A percentile compares a stretch with the other conserved stretches of the same genome.
These are phyloP conservation scores for Sporothrix inflata DNA, from an alignment of 2,329 filamentous ascomycete genomes.

Conservation along the genomic window DNA sequence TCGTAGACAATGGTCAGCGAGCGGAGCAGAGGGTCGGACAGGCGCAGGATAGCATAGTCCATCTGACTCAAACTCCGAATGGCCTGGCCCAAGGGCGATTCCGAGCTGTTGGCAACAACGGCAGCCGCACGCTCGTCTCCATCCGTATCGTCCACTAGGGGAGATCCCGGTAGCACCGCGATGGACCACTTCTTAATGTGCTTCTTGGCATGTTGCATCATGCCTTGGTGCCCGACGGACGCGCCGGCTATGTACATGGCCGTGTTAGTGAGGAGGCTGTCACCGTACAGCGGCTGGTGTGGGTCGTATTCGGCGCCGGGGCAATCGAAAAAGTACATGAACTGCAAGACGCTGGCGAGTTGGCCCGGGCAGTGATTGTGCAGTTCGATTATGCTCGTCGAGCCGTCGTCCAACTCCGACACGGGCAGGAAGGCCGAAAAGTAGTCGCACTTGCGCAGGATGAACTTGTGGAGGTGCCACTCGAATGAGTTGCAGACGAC, in stretches of 20 bases:
- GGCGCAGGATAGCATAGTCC: constrained; percentile 31
- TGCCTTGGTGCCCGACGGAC: constrained; percentile 34
- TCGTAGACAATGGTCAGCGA: constrained; percentile 37
- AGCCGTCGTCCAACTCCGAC: neutral
- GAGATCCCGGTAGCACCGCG: neutral
- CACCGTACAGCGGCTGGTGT: constrained; percentile 32
- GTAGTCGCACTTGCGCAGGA: constrained; percentile 29
- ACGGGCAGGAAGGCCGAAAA: constrained; percentile 19
- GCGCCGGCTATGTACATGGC: constrained; percentile 38
- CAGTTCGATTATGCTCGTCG: constrained; percentile 26
- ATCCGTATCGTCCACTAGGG: neutral
- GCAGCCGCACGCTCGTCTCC: neutral
- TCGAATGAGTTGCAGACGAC: constrained; percentile 20
- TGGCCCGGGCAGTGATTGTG: constrained; percentile 32
- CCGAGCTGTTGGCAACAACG: neutral
- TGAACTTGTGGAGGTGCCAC: constrained; percentile 30
- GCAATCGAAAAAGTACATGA: constrained; percentile 38
- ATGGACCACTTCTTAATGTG: constrained; percentile 46
- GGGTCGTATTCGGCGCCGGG: constrained; percentile 29
- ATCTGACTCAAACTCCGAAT: neutral
- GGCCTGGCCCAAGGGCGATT: neutral
- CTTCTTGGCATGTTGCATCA: constrained; percentile 46
- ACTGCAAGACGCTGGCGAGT: constrained; percentile 36
- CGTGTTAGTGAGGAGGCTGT: constrained; percentile 34
- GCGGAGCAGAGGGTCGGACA: constrained; percentile 35